Percentiles rank a stretch among this genome's conserved stretches.
These are phyloP conservation scores for Hericium coralloides DNA, from an alignment of 768 basidiomycete genomes.

Conservation along the genomic window DNA sequence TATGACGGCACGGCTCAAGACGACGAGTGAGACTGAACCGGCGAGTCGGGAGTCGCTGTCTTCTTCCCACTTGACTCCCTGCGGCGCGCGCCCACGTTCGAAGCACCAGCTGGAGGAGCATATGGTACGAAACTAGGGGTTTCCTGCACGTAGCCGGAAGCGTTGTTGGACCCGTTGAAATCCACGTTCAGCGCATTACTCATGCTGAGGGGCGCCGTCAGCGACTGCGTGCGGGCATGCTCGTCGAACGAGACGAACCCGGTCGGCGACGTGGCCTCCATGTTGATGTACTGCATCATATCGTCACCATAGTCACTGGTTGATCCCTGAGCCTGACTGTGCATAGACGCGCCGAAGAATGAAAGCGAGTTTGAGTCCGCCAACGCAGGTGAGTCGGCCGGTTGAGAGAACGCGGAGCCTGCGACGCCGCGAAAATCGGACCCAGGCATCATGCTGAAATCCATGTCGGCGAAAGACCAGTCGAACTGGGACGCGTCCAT, in stretches of 20 bases:
- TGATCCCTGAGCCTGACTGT: background rate
- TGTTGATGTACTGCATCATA: background rate
- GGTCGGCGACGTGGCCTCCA: background rate
- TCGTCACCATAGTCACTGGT: background rate
- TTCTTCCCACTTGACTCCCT: conserved; percentile 9
- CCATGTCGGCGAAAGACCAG: background rate
- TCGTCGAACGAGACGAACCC: background rate
- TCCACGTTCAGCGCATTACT: background rate
- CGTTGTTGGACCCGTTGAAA: background rate
- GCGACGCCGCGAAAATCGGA: background rate
- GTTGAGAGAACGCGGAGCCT: too few species aligned
- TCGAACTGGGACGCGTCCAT: background rate
- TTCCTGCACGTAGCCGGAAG: background rate
- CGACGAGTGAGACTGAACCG: background rate
- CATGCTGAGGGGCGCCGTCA: background rate
- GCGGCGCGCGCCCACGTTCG: background rate
- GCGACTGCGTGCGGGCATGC: background rate
- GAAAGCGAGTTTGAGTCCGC: background rate
- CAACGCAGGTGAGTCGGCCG: background rate
- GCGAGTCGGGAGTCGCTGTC: background rate
- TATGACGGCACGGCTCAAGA: background rate
- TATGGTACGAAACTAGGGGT: background rate
- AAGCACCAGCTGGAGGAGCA: conserved; percentile 4
- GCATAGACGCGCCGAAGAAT: background rate
- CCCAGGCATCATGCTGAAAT: background rate